Conservation (phyloP, 169 alveolate genomes). For the Cryptosporidium sp. region DNA sequence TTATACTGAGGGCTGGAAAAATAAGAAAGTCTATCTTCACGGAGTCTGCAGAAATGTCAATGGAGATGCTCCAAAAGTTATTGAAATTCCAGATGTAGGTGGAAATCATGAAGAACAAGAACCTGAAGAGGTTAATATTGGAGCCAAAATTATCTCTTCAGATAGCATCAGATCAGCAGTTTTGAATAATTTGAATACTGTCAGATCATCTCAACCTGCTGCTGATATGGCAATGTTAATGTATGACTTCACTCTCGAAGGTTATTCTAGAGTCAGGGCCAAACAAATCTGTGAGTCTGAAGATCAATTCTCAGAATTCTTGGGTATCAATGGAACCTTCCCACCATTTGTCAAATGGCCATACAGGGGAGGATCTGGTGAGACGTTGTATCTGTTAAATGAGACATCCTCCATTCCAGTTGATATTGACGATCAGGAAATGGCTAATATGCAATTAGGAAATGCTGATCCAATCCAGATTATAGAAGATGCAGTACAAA, state of each 20-base stretch:
- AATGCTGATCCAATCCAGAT: conserved; percentile 19
- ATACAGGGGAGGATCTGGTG: conserved; percentile 75
- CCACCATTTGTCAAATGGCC: conserved; percentile 76
- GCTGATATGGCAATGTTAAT: conserved; percentile 75
- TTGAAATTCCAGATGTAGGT: conserved; percentile 63
- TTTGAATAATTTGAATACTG: conserved; percentile 20
- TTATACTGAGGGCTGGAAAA: conserved; percentile 75
- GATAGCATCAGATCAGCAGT: conserved; percentile 49
- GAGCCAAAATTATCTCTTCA: conserved; percentile 21
- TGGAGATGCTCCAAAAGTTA: conserved; percentile 10
- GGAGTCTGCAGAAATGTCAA: conserved; percentile 56
- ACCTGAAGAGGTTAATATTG: conserved; percentile 3
- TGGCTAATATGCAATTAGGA: conserved; percentile 46
- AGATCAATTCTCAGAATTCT: conserved; percentile 13
- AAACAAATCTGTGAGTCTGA: conserved; percentile 55
- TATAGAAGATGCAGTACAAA: conserved; percentile 42
- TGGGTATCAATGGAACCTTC: conserved; percentile 42
- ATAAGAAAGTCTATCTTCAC: conserved; percentile 48
- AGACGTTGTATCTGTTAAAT: conserved; percentile 24
- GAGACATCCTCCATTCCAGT: conserved; percentile 56
- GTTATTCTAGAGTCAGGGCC: conserved; percentile 59
- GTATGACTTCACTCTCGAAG: conserved; percentile 64
- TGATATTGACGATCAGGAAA: conserved; percentile 62
- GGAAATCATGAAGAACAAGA: conserved; percentile 1
- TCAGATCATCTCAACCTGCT: conserved; percentile 70